These are phyloP conservation scores for Hypomontagnella submonticulosa DNA, from an alignment of 495 filamentous ascomycete genomes.

Conservation along the genomic window DNA sequence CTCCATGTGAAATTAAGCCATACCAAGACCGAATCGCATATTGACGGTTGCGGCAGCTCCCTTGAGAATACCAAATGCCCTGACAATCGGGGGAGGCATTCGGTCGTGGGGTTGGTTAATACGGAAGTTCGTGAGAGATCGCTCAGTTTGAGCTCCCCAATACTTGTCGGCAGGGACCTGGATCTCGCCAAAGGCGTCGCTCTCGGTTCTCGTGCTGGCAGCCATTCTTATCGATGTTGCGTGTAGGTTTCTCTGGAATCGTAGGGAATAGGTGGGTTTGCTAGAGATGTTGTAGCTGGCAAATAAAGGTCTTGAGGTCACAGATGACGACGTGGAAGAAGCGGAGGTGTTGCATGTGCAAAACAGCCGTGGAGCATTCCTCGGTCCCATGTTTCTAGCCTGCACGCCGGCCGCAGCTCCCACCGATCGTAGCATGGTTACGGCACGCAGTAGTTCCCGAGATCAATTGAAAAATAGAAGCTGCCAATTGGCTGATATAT, in stretches of 20 bases:
- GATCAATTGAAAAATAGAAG: slow-evolving; percentile 23
- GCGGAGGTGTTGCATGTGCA: slow-evolving; percentile 54
- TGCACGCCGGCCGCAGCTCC: slow-evolving; percentile 53
- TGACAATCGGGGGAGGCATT: slow-evolving; percentile 92
- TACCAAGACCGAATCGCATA: slow-evolving; percentile 94
- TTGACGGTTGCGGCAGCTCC: slow-evolving; percentile 96
- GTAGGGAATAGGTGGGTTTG: slow-evolving; percentile 41
- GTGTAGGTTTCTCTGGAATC: slow-evolving; percentile 58
- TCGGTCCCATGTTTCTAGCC: slow-evolving; percentile 52
- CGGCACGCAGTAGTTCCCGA: slow-evolving; percentile 29
- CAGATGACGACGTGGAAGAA: slow-evolving; percentile 36
- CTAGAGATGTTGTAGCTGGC: slow-evolving; percentile 24
- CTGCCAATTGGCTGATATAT: slow-evolving; percentile 34
- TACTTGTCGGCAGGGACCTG: slow-evolving; percentile 93
- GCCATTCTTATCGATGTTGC: slow-evolving; percentile 61
- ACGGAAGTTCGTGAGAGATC: slow-evolving; percentile 95
- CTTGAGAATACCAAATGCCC: slow-evolving; percentile 97
- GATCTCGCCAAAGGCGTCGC: slow-evolving; percentile 97
- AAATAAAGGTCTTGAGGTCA: slow-evolving; percentile 34
- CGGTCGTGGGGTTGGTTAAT: slow-evolving; percentile 99
- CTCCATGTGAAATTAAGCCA: slow-evolving; percentile 44
- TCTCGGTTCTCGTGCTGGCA: slow-evolving; percentile 78
- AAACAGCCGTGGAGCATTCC: slow-evolving; percentile 50
- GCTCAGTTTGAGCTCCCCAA: slow-evolving; percentile 98
- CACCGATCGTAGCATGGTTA: slow-evolving; percentile 59